Percentiles rank a stretch among this genome's conserved stretches.
phyloP scores from a whole-genome alignment of 2,329 filamentous ascomycete genomes.

The Hypoxylon sp. region DNA sequence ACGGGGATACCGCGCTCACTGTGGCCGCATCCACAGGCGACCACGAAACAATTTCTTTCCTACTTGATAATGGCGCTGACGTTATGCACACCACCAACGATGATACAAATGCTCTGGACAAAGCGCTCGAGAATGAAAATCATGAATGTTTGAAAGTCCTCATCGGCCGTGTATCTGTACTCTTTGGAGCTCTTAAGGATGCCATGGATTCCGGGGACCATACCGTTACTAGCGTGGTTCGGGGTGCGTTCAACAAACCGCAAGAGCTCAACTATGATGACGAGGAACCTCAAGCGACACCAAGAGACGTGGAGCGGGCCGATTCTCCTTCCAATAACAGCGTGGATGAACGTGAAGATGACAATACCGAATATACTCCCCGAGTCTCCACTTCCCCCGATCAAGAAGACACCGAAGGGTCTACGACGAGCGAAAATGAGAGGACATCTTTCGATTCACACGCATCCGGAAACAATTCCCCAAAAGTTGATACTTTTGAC shows the following conservation, averaged over 20 bases:
- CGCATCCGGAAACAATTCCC: constrained; percentile 11
- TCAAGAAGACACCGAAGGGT: not conserved
- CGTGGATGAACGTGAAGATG: constrained; percentile 3
- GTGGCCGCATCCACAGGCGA: constrained; percentile 48
- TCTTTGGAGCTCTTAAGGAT: constrained; percentile 45
- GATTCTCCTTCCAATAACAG: constrained; percentile 1
- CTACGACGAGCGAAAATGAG: constrained; percentile 1
- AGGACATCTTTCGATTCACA: constrained; percentile 1
- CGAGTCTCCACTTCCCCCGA: not conserved
- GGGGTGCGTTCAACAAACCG: constrained; percentile 40
- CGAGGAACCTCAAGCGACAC: constrained; percentile 22
- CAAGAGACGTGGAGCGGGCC: not conserved
- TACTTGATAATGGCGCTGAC: constrained; percentile 49
- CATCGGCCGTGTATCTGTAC: constrained; percentile 43
- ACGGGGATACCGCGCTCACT: constrained; percentile 52
- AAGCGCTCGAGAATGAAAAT: constrained; percentile 39
- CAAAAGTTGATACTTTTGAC: constrained; percentile 11
- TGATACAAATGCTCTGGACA: constrained; percentile 46
- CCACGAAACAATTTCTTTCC: constrained; percentile 45
- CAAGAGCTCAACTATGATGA: constrained; percentile 46
- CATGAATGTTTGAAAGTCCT: constrained; percentile 45
- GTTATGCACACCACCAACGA: constrained; percentile 46
- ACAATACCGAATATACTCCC: constrained; percentile 7
- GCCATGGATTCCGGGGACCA: constrained; percentile 45
- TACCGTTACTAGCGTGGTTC: constrained; percentile 42